These are phyloP conservation scores for Aciculosporium take DNA, from an alignment of 2,329 filamentous ascomycete genomes.

Conservation along the genomic window DNA sequence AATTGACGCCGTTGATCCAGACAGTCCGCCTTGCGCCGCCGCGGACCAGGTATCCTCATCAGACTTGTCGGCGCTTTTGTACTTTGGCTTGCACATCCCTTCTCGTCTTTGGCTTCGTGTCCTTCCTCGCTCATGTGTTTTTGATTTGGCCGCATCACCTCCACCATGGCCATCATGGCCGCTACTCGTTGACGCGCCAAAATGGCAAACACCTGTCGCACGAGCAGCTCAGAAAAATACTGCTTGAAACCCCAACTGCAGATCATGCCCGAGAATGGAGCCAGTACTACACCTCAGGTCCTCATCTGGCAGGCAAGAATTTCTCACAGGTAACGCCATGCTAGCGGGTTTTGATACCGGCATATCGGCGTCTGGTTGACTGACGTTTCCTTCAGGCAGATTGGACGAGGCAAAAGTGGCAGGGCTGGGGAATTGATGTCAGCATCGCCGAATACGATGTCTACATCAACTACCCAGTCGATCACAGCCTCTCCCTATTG, in stretches of 20 bases:
- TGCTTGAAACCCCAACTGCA: slow-evolving; percentile 43
- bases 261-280: slow-evolving; percentile 55
- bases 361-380: not conserved
- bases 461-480: slow-evolving; percentile 64
- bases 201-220: slow-evolving; percentile 20
- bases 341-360: not conserved
- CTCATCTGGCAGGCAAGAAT: slow-evolving; percentile 66
- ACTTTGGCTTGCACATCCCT: slow-evolving; percentile 45
- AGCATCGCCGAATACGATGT: slow-evolving; percentile 57
- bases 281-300: slow-evolving; percentile 61
- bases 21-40: slow-evolving; percentile 42
- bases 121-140: slow-evolving; percentile 34
- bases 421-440: slow-evolving; percentile 52
- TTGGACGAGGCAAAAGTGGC: slow-evolving; percentile 64
- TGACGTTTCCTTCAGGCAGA: slow-evolving; percentile 33
- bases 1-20: slow-evolving; percentile 54
- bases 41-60: slow-evolving; percentile 42
- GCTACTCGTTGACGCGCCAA: slow-evolving; percentile 14
- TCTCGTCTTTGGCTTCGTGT: slow-evolving; percentile 34
- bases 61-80: slow-evolving; percentile 50
- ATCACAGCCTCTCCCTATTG: slow-evolving; percentile 54
- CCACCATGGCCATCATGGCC: slow-evolving; percentile 18
- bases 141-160: slow-evolving; percentile 23
- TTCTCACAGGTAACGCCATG: slow-evolving; percentile 42
- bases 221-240: slow-evolving; percentile 39